Conservation (phyloP, 192 early-diverging fungal genomes). For the Coemansia sp. region DNA sequence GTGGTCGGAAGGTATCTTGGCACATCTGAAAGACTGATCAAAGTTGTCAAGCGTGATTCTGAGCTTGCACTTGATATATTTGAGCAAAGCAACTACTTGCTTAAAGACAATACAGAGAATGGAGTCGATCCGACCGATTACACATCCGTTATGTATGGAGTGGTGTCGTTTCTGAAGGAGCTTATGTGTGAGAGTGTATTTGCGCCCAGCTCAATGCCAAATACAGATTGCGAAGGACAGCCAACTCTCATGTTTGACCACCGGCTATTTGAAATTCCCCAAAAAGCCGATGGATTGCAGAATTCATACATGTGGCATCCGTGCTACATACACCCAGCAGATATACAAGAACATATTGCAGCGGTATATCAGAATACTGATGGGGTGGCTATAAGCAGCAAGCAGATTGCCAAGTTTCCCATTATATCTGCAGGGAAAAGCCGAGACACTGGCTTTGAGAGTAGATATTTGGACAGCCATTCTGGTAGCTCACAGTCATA, state of each 20-base stretch:
- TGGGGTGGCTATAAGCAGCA: background rate
- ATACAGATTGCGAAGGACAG: background rate
- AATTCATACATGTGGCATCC: slow-evolving; percentile 40
- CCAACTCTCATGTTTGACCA: background rate
- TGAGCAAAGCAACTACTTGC: slow-evolving; percentile 2
- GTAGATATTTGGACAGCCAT: background rate
- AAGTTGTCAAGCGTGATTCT: slow-evolving; percentile 9
- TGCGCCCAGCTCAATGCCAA: background rate
- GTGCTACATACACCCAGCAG: slow-evolving; percentile 11
- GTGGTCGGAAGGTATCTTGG: slow-evolving; percentile 22
- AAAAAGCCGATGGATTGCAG: background rate
- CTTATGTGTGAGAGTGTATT: background rate
- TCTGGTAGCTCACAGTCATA: background rate
- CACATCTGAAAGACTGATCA: slow-evolving; percentile 6
- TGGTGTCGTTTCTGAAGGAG: slow-evolving; percentile 15
- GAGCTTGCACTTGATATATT: slow-evolving; percentile 11
- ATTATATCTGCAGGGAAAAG: background rate
- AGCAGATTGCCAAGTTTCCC: background rate
- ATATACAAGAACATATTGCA: background rate
- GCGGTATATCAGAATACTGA: background rate
- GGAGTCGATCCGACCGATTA: slow-evolving; percentile 5
- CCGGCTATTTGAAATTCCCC: slow-evolving; percentile 8
- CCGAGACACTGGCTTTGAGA: background rate
- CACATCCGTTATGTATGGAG: slow-evolving; percentile 6
- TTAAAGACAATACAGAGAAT: background rate